Evolutionary conservation across 1,139 yeast species (phyloP).

Genomic region (Yamadazyma buinensis): DNA sequence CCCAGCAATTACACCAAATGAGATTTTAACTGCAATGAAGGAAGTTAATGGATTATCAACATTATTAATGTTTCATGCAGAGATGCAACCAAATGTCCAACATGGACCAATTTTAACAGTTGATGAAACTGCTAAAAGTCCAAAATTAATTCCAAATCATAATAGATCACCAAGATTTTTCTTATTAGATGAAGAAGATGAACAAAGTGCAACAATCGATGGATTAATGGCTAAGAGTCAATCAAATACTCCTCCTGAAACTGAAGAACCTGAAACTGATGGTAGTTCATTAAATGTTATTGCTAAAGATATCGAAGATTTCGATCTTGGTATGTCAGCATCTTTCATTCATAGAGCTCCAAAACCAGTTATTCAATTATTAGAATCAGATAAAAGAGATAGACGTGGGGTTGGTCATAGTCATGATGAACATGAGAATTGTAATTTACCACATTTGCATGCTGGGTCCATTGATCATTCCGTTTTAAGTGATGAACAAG

Average conservation of each 20-base stretch:
- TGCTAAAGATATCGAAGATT: conserved; percentile 26
- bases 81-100: conserved; percentile 53
- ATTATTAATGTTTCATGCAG: conserved; percentile 89
- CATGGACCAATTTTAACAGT: conserved; percentile 22
- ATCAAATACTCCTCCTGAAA: conserved; percentile 4
- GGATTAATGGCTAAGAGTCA: conserved; percentile 6
- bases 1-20: conserved; percentile 67
- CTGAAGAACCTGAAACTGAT: conserved; percentile 6
- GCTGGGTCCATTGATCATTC: conserved; percentile 36
- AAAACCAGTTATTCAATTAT: conserved; percentile 30
- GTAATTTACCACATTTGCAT: conserved; percentile 36
- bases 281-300: conserved; percentile 6
- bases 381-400: conserved; percentile 16
- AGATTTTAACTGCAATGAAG: conserved; percentile 64
- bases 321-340: conserved; percentile 45
- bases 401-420: too few species aligned
- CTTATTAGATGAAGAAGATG: conserved; percentile 17
- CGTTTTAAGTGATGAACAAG: conserved; percentile 46
- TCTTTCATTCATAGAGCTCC: conserved; percentile 44
- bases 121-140: conserved; percentile 19
- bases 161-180: conserved; percentile 16
- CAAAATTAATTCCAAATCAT: conserved; percentile 21
- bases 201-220: conserved; percentile 8
- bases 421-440: conserved; percentile 29
- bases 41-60: conserved; percentile 60